Evolutionary conservation across 176 grass and related monocot species (phyloP), one percentile per base, ranked within the genome.

Genomic region (Zoysia pacifica): DNA sequence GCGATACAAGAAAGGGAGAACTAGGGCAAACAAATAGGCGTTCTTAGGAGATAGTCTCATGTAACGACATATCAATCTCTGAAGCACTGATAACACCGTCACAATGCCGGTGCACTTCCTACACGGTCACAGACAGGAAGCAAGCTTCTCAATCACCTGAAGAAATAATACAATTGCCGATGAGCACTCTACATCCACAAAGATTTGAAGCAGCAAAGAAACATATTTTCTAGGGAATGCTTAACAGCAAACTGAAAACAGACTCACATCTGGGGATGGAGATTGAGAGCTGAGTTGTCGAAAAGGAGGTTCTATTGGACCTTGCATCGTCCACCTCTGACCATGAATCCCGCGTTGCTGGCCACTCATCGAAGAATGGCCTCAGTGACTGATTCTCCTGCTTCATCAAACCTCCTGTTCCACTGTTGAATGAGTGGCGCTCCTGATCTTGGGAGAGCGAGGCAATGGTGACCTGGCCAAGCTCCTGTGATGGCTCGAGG

Each of bases 321-420:
- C 93, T 81, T 5, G 94, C 90, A 0, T 92, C 88, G 8, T 93
- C 93, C 73, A 99, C 87, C 68, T 99, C 92, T 2, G 91, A 87
- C 97, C 97, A 99, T 1, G 97, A 89, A 6, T 99, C 90, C 39
- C 84, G 90, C 2, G 81, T 83, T 72, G 87, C 91, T 0, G 97
- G 97, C 97, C 97, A 99, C 73, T 99, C 97, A 0, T 99, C 93
- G 1, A 99, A 96, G 89, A 99, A 99, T 67, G 97, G 97, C 80
- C 97, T 90, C 74, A 99, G 82, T 2, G 89, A 81, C 81, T 95
- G 92, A 82, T 91, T 91, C 77, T 96, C 93, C 13, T 92, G 86
- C 85, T 95, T 99, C 62, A 79, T 70, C 18, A 85, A 60, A 28
- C 85, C 85, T 8, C 78, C 90, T 0, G 61, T 87, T 0, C 85